phyloP scores from a whole-genome alignment of 2,329 filamentous ascomycete species.

The Stylonectria norvegica region DNA sequence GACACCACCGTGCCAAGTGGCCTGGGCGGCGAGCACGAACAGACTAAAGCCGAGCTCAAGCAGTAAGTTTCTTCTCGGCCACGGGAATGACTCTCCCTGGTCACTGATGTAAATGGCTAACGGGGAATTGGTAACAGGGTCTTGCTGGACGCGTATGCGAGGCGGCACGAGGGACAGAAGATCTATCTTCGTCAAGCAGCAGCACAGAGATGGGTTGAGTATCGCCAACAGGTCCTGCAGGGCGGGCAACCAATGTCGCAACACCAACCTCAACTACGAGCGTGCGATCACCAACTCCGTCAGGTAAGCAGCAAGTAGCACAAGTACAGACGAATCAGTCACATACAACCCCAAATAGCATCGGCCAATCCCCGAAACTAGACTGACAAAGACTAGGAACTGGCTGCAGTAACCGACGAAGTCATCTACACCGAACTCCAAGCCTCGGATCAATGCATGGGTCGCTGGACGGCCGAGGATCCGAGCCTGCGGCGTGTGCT shows the following conservation, averaged over 20 bases:
- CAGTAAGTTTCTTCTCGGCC: constrained; percentile 51
- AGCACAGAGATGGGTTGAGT: constrained; percentile 57
- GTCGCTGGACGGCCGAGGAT: constrained; percentile 62
- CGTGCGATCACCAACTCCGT: constrained; percentile 56
- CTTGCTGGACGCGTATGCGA: constrained; percentile 56
- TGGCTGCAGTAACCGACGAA: constrained; percentile 57
- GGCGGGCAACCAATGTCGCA: constrained; percentile 47
- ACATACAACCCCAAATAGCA: no score
- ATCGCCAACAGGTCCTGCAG: constrained; percentile 51
- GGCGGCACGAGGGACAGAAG: constrained; percentile 62
- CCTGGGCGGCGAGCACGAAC: constrained; percentile 54
- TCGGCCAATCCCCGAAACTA: no score
- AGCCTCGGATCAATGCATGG: constrained; percentile 49
- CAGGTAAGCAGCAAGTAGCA: no score
- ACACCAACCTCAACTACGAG: constrained; percentile 47
- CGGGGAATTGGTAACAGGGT: constrained; percentile 39
- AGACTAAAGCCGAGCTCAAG: constrained; percentile 59
- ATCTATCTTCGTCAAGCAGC: constrained; percentile 60
- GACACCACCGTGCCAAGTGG: constrained; percentile 56
- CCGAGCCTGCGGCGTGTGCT: constrained; percentile 55
- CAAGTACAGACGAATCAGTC: no score
- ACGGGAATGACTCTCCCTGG: neutral
- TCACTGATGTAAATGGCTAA: neutral
- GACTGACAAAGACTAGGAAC: constrained; percentile 43
- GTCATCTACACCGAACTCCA: constrained; percentile 54